Evolutionary conservation across 2,329 filamentous ascomycete genomes (phyloP).

Genomic region (Talaromyces sp.): DNA sequence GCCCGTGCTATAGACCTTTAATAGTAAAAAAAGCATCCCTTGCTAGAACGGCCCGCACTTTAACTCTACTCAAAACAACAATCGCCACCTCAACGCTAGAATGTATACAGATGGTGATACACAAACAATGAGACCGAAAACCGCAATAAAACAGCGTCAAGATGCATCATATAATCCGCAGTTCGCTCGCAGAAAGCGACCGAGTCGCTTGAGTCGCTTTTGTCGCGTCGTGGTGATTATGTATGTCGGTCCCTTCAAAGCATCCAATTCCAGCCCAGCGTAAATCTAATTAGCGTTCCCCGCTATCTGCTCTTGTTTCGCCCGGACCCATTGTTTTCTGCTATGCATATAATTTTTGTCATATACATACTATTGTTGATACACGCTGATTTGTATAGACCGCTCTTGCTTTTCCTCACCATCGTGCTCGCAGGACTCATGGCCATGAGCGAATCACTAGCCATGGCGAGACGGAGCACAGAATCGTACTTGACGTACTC

Average conservation of each 20-base stretch:
- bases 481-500: constrained; percentile 33
- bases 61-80: not conserved
- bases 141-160: not conserved
- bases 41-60: not conserved
- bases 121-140: not conserved
- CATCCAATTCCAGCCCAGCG: not conserved
- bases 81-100: not conserved
- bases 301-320: not conserved
- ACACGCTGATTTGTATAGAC: not conserved
- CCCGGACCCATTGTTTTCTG: constrained; percentile 11
- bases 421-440: constrained; percentile 17
- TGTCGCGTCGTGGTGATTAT: constrained; percentile 16
- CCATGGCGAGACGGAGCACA: not conserved
- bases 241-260: constrained; percentile 10
- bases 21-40: not conserved
- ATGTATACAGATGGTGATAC: not conserved
- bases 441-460: constrained; percentile 21
- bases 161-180: not conserved
- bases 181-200: not conserved
- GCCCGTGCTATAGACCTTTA: not conserved
- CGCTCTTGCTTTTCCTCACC: constrained; percentile 13
- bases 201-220: not conserved
- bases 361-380: not conserved
- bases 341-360: not conserved
- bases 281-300: not conserved